Conservation (phyloP, 805 yeast species). For the Candida sonorensis region DNA sequence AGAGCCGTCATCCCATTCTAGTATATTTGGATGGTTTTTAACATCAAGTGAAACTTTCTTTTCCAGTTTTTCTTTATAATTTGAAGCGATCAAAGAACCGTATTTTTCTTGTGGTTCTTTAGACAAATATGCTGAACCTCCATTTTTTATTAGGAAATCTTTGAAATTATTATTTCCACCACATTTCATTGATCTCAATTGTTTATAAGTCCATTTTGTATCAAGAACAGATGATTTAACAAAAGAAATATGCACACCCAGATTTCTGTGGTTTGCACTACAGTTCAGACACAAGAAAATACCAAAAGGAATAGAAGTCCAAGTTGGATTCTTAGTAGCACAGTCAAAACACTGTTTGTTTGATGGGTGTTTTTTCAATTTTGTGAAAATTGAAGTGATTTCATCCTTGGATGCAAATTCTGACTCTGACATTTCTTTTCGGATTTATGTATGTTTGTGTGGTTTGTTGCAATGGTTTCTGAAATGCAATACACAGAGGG, state of each 20-base stretch:
- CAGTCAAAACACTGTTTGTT: conserved; percentile 91
- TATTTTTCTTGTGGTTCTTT: conserved; percentile 74
- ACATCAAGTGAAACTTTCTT: conserved; percentile 63
- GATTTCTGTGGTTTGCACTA: conserved; percentile 88
- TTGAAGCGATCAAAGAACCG: conserved; percentile 69
- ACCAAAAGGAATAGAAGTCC: conserved; percentile 98
- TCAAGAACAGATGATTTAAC: conserved; percentile 90
- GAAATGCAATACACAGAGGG: no score
- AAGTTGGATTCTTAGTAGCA: conserved; percentile 88
- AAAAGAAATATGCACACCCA: conserved; percentile 95
- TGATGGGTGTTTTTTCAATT: conserved; percentile 57
- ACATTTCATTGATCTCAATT: conserved; percentile 83
- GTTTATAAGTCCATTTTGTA: conserved; percentile 81
- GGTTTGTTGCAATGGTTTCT: background rate
- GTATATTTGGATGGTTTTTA: conserved; percentile 61
- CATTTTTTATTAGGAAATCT: conserved; percentile 77
- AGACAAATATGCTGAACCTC: conserved; percentile 68
- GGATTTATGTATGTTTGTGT: conserved; percentile 4
- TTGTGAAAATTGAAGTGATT: conserved; percentile 55
- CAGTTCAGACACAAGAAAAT: conserved; percentile 89
- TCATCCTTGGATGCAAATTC: conserved; percentile 63
- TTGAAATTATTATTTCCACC: conserved; percentile 90
- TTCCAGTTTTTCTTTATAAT: conserved; percentile 75
- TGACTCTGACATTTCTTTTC: conserved; percentile 13
- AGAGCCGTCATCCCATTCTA: conserved; percentile 51